Conservation (phyloP, 2,329 filamentous ascomycete genomes). For the Huntiella moniliformis region DNA sequence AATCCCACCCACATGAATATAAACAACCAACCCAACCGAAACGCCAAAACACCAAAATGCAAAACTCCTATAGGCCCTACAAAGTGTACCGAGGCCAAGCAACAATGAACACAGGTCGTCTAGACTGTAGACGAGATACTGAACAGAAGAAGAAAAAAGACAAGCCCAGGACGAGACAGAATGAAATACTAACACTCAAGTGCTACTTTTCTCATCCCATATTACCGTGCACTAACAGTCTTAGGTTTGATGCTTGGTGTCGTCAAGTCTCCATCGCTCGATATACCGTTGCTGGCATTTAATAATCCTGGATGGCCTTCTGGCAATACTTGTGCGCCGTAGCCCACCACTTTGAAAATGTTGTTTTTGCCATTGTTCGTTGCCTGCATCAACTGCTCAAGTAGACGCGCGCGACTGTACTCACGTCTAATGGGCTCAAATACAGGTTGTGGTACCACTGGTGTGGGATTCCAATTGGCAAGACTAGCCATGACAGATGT, state of each 20-base stretch:
- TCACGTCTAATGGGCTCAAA: constrained; percentile 43
- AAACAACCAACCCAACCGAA: background rate
- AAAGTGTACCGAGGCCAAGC: no score
- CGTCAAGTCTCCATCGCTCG: constrained; percentile 35
- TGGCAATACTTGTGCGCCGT: constrained; percentile 34
- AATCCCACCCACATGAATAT: background rate
- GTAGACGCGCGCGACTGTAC: constrained; percentile 43
- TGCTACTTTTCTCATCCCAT: background rate
- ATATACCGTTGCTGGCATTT: constrained; percentile 33
- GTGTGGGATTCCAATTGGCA: constrained; percentile 56
- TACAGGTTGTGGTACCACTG: constrained; percentile 48
- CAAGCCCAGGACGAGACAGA: no score
- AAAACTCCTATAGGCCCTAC: background rate
- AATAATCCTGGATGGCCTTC: constrained; percentile 28
- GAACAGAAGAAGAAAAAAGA: background rate
- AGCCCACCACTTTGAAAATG: constrained; percentile 42
- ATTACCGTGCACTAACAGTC: background rate
- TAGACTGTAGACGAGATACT: background rate
- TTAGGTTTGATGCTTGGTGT: constrained; percentile 18
- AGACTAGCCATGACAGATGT: constrained; percentile 72
- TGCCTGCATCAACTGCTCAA: constrained; percentile 46
- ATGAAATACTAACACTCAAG: no score
- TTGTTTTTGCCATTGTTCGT: constrained; percentile 47
- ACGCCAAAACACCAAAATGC: background rate
- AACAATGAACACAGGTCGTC: background rate